Base-by-base conservation (phyloP, 805 yeast species). In the Wickerhamiella sorbophila region DNA sequence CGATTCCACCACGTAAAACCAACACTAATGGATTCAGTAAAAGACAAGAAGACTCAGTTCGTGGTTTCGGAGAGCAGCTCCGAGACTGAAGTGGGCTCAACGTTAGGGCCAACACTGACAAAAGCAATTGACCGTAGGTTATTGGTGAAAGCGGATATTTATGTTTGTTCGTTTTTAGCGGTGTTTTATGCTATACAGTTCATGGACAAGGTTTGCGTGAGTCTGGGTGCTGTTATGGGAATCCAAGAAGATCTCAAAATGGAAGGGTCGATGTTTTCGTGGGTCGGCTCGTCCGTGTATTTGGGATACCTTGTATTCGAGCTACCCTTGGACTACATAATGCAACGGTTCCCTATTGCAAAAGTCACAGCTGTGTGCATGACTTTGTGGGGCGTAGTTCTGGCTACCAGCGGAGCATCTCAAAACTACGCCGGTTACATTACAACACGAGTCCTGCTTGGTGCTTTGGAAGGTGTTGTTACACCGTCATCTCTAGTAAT, bases 201-300 rank as follows among this genome's bases (percentile, higher is more conserved):
- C 49, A 70, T 77, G 75, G 84, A 77, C 58, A 77, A 77, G 53
- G 58, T 63, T 17, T 60, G 79, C 3, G 67, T 63, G 36, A 62
- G 72, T 18, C 68, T 65, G 37, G 74, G 77, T 1, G 67, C 77
- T 4, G 66, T 74, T 29, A 63, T 70, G 68, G 79, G 75, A 35
- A 58, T 70, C 37, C 58, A 62, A 48, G 55, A 50, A 5, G 77
- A 65, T 44, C 57, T 66, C 48, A 59, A 60, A 44, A 72, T 73
- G 73, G 47, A 49, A 42, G 72, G 69, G 33, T 57, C 45, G 46
- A 53, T 44, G 64, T 65, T 52, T 36, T 47, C 50, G 39, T 72
- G 80, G 77, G 59, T 69, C n/a, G 73, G 78, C n/a, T 66, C 78
- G 1, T 68, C 73, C 4, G 75, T 75, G 48, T 76, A 75, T 51